Evolutionary conservation across 768 basidiomycete species (phyloP), one percentile per base, ranked within the genome.

Genomic region (Sistotremastrum suecicum): DNA sequence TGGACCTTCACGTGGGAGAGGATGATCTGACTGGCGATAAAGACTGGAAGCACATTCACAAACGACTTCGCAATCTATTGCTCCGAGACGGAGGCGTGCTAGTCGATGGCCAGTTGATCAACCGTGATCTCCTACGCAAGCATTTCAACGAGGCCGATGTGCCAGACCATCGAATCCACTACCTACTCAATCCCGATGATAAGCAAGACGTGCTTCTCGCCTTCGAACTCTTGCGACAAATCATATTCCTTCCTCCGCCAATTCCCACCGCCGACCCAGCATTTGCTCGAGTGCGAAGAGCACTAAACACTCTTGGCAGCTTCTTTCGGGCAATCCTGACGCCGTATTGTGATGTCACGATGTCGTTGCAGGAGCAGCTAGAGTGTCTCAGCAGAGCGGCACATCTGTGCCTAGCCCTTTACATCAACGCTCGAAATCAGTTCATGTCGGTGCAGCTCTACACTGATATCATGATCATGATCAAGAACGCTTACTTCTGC

Each of bases 401-500:
- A 0, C 63, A 65, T 43, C 52, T 66, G 3, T 42, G 50, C 0
- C 38, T 63, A 2, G 39, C 40, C 3, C 43, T 62, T 7, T 58
- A 51, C 46, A 38, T 43, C 5, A n/a, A n/a, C n/a, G 34, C 47
- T 0, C 48, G 50, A 28, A 55, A 49, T 9, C 45, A 20, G 0
- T 62, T 63, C 39, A 53, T 67, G 29, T 56, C 59, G 0, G 52
- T 46, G 1, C 51, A 53, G 4, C 54, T 61, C 0, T 67, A 56
- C 44, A 12, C 49, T 1, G 62, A 69, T 46, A 50, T 67, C 39
- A 56, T 58, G 54, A 48, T 62, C 4, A 64, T 64, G 61, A 56
- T 67, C 46, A 68, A 66, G 53, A 67, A 67, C 45, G 55, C 47
- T 0, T 65, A 50, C 40, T 66, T 66, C 41, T 67, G 65, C 43